Percentiles rank a stretch among this genome's conserved stretches.
Evolutionary conservation across 2,329 filamentous ascomycete species (phyloP).

Genomic region (Arthrobotrys sinensis): DNA sequence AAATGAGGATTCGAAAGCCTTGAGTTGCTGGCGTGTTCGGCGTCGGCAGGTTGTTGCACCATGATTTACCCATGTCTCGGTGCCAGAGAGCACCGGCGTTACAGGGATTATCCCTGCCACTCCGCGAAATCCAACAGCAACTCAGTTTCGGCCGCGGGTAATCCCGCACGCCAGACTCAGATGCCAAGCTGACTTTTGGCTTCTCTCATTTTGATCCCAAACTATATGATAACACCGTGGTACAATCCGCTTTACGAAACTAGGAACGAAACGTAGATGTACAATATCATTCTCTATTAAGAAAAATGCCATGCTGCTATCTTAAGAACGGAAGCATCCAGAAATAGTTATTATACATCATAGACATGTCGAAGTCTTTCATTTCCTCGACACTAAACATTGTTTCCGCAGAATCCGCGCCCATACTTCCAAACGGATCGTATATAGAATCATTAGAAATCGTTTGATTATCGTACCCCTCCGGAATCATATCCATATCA

Average conservation of each 20-base stretch:
- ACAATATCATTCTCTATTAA: neutral
- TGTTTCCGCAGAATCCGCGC: neutral
- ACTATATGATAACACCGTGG: neutral
- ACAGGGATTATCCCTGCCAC: conserved; percentile 7
- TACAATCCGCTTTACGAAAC: neutral
- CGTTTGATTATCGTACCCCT: neutral
- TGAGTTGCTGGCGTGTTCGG: neutral
- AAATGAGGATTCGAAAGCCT: neutral
- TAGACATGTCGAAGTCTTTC: conserved; percentile 43
- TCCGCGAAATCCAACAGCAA: conserved; percentile 19
- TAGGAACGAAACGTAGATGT: too few relatives aligned
- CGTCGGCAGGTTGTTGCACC: conserved; percentile 3
- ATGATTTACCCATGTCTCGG: conserved; percentile 3
- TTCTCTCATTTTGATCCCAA: too few relatives aligned
- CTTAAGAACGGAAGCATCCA: conserved; percentile 34
- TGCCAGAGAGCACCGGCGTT: conserved; percentile 21
- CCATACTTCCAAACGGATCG: neutral
- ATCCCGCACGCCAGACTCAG: too few relatives aligned
- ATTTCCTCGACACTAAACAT: conserved; percentile 20
- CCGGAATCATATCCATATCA: conserved; percentile 12
- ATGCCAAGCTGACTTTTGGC: too few relatives aligned
- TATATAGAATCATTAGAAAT: neutral
- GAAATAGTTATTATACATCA: conserved; percentile 42
- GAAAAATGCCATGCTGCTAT: neutral
- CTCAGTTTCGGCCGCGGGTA: neutral